Percentiles rank a stretch among this genome's conserved stretches.
These are phyloP conservation scores for Mycena floridula DNA, from an alignment of 768 basidiomycete genomes.

Conservation along the genomic window DNA sequence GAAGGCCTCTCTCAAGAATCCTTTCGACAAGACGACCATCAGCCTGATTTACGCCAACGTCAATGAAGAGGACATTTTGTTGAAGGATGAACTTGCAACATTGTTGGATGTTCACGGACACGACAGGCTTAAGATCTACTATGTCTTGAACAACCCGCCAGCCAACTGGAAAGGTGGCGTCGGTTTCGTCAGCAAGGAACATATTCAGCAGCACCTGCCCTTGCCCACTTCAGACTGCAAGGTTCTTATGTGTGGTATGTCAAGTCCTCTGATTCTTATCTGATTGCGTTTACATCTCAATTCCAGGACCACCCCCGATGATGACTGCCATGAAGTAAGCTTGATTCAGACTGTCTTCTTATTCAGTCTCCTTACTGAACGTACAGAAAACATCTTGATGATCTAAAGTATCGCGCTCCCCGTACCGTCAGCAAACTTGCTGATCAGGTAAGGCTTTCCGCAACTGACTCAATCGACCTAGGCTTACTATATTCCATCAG, in stretches of 20 bases:
- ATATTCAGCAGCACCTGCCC: conserved; percentile 82
- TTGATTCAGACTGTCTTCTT: not conserved
- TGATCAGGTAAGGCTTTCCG: conserved; percentile 54
- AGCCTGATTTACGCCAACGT: conserved; percentile 97
- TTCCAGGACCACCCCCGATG: conserved; percentile 55
- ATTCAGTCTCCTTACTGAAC: conserved; percentile 1
- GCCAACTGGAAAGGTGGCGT: conserved; percentile 80
- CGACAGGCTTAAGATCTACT: conserved; percentile 67
- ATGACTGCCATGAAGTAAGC: conserved; percentile 47
- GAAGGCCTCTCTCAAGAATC: conserved; percentile 86
- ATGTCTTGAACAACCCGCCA: conserved; percentile 95
- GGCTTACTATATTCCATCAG: not conserved
- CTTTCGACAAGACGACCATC: conserved; percentile 76
- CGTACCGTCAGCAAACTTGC: conserved; percentile 89
- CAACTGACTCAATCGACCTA: not conserved
- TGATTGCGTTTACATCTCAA: conserved; percentile 1
- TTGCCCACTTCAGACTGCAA: conserved; percentile 61
- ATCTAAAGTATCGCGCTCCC: conserved; percentile 83
- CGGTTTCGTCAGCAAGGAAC: conserved; percentile 91
- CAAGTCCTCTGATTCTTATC: not conserved
- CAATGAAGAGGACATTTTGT: conserved; percentile 84
- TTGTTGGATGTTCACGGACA: conserved; percentile 56
- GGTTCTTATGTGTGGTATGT: conserved; percentile 75
- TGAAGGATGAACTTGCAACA: conserved; percentile 82
- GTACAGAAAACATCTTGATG: conserved; percentile 78